Base-by-base conservation (phyloP, 23 red algal species). In the Gracilariopsis chorda region DNA sequence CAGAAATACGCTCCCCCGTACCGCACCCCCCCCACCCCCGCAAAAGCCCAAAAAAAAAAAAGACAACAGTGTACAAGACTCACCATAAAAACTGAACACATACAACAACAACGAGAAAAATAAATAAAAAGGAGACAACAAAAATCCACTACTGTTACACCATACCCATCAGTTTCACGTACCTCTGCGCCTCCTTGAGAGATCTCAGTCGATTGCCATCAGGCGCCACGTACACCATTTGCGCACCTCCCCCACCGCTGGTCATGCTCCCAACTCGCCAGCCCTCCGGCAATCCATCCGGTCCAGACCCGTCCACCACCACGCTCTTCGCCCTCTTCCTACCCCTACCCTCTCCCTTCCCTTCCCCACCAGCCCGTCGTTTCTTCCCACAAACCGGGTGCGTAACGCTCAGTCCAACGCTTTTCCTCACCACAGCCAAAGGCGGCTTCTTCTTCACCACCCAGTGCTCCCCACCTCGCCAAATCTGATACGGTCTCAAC, bases 401-500 rank as follows among this genome's bases (percentile, higher is more conserved):
- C 65, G 85, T 89, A 51, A 89, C 85, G 30, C 85, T 89, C 85
- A 89, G 58, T 14, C 85, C 85, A 6, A 89, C 85, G 69, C 85
- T 77, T 57, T 89, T 89, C 35, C 85, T 67, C 42, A 63, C 65
- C 49, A 89, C 68, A 23, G 69, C 39, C 2, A 89, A 42, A 41
- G 85, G 85, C 48, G 85, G 42, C 63, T 96, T 96, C 51, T 58
- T 92, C 73, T 91, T 92, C 52, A 83, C 60, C 59, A 86, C 86
- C 94, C 94, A 96, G 17, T 73, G 62, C 19, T 78, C 49, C 9
- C 87, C 86, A 7, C 94, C 88, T 17, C 80, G 84, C 94, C 94
- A 96, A 28, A 85, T 96, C 23, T 84, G 86, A 36, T 96, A 88
- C 51, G 94, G 81, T 19, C 94, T 80, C 70, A 96, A 53, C 68